Evolutionary conservation across 2,329 filamentous ascomycete genomes (phyloP).

Genomic region (Dothideomycetes sp.): DNA sequence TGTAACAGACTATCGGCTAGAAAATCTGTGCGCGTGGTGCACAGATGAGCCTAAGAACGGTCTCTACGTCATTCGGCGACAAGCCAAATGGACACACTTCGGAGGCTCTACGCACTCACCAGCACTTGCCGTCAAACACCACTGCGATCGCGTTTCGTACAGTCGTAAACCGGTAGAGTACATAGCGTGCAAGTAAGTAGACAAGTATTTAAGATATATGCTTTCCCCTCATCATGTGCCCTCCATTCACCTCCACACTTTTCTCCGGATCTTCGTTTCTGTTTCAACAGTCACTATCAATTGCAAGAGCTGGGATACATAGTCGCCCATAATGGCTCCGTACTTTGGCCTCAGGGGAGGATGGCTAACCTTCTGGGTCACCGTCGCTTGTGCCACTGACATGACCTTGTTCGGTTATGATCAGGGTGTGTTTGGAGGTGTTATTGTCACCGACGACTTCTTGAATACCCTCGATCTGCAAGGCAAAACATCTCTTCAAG

Average conservation of each 20-base stretch:
- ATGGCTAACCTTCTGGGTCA: constrained; percentile 49
- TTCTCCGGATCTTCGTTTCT: not conserved
- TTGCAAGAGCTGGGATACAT: not conserved
- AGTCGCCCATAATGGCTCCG: constrained; percentile 16
- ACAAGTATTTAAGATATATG: too few relatives aligned
- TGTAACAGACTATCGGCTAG: too few relatives aligned
- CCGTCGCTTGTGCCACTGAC: constrained; percentile 33
- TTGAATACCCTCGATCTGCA: constrained; percentile 35
- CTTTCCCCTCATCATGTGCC: not conserved
- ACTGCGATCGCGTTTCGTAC: too few relatives aligned
- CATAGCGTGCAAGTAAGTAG: too few relatives aligned
- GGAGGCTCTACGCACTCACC: too few relatives aligned
- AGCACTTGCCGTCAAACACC: too few relatives aligned
- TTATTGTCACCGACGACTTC: constrained; percentile 43
- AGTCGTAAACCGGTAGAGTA: too few relatives aligned
- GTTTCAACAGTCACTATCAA: not conserved
- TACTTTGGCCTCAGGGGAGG: constrained; percentile 44
- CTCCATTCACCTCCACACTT: not conserved
- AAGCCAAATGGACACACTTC: too few relatives aligned
- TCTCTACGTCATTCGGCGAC: too few relatives aligned
- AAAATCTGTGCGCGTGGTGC: too few relatives aligned
- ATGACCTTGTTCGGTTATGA: constrained; percentile 33
- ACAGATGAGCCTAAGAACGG: too few relatives aligned
- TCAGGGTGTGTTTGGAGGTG: constrained; percentile 42
- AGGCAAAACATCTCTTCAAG: constrained; percentile 12